Percentiles rank a stretch among this genome's conserved stretches.
Conservation (phyloP, 192 early-diverging fungal genomes). For the Funneliformis mosseae region DNA sequence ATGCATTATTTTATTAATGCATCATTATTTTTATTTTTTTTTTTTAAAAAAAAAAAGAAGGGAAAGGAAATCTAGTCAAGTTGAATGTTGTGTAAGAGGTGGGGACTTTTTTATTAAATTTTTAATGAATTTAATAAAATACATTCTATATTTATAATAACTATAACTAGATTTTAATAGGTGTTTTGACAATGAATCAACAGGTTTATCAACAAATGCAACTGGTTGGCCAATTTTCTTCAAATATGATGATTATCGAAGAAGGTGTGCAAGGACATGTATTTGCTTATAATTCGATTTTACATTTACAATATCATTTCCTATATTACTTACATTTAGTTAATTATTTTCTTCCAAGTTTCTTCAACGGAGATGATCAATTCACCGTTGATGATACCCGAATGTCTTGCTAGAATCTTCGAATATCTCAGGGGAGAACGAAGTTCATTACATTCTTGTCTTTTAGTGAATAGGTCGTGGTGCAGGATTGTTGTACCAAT, state of each 20-base stretch:
- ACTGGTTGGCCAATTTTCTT: not conserved
- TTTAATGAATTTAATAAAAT: no score
- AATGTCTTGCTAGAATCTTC: constrained; percentile 12
- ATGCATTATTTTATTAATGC: no score
- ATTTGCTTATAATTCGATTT: not conserved
- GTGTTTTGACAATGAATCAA: not conserved
- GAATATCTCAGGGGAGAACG: not conserved
- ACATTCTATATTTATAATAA: no score
- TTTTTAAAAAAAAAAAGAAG: no score
- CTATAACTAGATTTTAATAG: not conserved
- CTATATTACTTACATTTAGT: not conserved
- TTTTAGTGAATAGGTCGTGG: constrained; percentile 10
- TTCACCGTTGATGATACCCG: not conserved
- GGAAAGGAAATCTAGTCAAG: no score
- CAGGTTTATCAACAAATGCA: not conserved
- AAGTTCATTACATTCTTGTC: constrained; percentile 5
- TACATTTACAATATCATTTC: not conserved
- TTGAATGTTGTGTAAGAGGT: no score
- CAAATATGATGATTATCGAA: not conserved
- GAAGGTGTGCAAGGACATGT: not conserved
- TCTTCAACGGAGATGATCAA: not conserved
- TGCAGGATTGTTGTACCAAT: constrained; percentile 2
- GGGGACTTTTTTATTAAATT: no score
- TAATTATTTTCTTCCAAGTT: not conserved
- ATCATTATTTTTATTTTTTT: not conserved